A percentile compares a stretch with the other conserved stretches of the same genome.
Conservation (phyloP, 129 eudicot genomes). For the Flaveria linearis region DNA sequence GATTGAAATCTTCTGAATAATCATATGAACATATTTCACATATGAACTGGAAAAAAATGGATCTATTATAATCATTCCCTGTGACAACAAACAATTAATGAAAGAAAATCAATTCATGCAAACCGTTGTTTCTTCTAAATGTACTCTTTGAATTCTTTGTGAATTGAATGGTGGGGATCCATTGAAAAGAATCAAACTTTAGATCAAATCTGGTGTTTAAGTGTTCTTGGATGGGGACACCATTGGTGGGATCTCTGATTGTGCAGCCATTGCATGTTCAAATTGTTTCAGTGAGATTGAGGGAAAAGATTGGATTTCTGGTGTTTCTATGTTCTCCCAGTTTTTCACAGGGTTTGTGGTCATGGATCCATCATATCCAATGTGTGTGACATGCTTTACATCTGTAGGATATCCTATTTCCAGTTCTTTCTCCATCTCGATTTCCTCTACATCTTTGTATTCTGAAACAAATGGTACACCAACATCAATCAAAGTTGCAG, state of each 20-base stretch:
- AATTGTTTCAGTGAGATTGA: constrained; percentile 67
- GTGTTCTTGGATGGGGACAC: background rate
- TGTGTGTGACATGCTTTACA: constrained; percentile 85
- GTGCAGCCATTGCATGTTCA: constrained; percentile 80
- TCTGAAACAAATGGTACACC: constrained; percentile 31
- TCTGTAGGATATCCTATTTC: constrained; percentile 93
- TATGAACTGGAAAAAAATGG: constrained; percentile 5
- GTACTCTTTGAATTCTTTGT: too few relatives aligned
- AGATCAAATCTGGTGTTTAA: background rate
- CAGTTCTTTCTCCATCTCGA: constrained; percentile 48
- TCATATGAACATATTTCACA: constrained; percentile 8
- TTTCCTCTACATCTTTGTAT: constrained; percentile 47
- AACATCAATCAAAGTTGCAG: background rate
- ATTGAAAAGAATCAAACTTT: background rate
- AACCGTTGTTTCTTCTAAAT: background rate
- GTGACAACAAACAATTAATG: background rate
- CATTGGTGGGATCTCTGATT: constrained; percentile 30
- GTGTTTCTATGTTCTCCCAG: constrained; percentile 55
- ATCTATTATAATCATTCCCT: background rate
- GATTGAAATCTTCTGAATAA: background rate
- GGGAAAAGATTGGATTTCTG: constrained; percentile 54
- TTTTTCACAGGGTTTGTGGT: constrained; percentile 43
- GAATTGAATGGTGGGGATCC: constrained; percentile 1
- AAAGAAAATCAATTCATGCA: constrained; percentile 1
- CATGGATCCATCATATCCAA: constrained; percentile 86